phyloP scores from a whole-genome alignment of 139 green algal species.

The Chlorella vulgaris region DNA sequence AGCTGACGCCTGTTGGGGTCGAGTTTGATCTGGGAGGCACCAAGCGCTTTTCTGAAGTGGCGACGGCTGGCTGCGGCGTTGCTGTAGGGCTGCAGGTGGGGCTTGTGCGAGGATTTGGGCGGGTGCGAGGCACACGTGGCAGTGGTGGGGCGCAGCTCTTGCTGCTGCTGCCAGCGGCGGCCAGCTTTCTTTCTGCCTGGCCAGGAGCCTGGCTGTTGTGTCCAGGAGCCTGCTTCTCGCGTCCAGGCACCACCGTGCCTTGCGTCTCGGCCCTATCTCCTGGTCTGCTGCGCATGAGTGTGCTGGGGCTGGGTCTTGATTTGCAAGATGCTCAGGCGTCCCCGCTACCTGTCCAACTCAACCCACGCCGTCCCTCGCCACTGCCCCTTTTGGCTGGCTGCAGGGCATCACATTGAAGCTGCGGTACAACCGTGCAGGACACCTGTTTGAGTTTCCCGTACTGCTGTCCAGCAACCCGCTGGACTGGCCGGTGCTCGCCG shows the following conservation, averaged over 20 bases:
- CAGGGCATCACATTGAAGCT: conserved; percentile 54
- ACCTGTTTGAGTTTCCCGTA: conserved; percentile 61
- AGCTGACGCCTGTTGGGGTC: conserved; percentile 33
- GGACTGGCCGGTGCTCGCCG: conserved; percentile 8
- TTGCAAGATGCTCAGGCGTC: no score
- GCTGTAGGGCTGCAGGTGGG: conserved; percentile 35
- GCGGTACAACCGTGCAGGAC: conserved; percentile 41
- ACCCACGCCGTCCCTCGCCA: no score
- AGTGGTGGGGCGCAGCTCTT: no score
- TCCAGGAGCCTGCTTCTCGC: no score
- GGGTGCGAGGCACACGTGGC: background rate
- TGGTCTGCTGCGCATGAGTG: no score
- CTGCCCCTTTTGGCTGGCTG: no score
- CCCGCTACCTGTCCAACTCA: no score
- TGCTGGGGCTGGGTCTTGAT: no score
- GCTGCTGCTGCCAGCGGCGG: no score
- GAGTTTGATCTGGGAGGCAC: conserved; percentile 52
- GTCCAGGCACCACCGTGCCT: no score
- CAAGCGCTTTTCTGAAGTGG: conserved; percentile 34
- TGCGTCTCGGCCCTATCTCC: no score
- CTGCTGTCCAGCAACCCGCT: conserved; percentile 41
- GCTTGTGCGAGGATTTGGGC: background rate
- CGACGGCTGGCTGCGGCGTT: conserved; percentile 33
- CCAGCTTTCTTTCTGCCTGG: background rate
- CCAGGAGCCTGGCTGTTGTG: no score